phyloP scores from a whole-genome alignment of 2,329 filamentous ascomycete genomes.

The Dactylellina drechsleri region DNA sequence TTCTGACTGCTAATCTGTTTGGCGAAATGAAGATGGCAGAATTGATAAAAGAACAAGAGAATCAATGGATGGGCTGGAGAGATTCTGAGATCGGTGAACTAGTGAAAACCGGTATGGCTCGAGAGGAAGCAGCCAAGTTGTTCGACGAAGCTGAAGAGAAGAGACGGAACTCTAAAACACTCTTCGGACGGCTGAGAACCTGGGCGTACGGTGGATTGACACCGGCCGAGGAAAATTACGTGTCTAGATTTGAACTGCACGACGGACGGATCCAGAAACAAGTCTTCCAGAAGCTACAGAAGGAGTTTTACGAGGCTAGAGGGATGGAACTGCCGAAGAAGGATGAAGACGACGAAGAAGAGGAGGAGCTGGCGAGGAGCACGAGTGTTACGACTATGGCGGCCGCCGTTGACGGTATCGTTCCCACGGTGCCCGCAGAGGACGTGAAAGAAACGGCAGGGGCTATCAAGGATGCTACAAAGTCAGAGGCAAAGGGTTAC shows the following conservation, averaged over 20 bases:
- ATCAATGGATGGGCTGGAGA: constrained; percentile 45
- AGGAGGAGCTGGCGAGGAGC: constrained; percentile 29
- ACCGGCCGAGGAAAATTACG: constrained; percentile 57
- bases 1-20: not conserved
- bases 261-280: constrained; percentile 43
- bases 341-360: constrained; percentile 39
- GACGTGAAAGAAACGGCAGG: constrained; percentile 38
- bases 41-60: constrained; percentile 30
- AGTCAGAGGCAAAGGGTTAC: constrained; percentile 49
- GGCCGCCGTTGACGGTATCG: constrained; percentile 39
- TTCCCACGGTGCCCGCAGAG: constrained; percentile 36
- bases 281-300: constrained; percentile 48
- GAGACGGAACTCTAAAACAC: constrained; percentile 50
- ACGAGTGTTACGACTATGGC: constrained; percentile 35
- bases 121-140: constrained; percentile 38
- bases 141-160: constrained; percentile 48
- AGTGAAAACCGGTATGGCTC: constrained; percentile 41
- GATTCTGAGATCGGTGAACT: constrained; percentile 42
- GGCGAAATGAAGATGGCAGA: constrained; percentile 11
- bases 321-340: constrained; percentile 49
- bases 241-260: constrained; percentile 49
- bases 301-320: constrained; percentile 51
- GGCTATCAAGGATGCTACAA: constrained; percentile 26
- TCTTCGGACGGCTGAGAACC: constrained; percentile 54
- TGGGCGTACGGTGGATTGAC: constrained; percentile 58